Conservation (phyloP, 805 yeast species). For the Ogataea kodamae region DNA sequence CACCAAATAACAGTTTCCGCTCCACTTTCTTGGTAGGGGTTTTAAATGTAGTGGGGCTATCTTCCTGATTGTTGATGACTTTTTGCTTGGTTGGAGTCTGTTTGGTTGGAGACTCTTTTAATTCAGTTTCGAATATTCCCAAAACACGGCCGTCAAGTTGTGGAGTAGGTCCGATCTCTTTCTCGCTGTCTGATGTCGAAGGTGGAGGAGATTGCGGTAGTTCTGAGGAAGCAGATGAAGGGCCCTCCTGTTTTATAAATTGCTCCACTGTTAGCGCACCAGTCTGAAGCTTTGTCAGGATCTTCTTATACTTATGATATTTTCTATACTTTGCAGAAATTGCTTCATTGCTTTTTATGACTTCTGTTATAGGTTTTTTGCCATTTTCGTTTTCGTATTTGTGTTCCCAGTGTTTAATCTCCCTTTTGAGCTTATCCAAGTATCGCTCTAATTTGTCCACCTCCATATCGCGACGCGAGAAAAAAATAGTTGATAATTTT, state of each 20-base stretch:
- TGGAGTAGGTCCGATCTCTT: slow-evolving; percentile 81
- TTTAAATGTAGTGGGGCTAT: slow-evolving; percentile 22
- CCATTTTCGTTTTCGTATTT: slow-evolving; percentile 31
- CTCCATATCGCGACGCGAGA: slow-evolving; percentile 14
- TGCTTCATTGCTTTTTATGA: slow-evolving; percentile 39
- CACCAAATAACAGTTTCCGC: slow-evolving; percentile 20
- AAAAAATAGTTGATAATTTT: slow-evolving; percentile 1
- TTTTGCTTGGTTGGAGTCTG: slow-evolving; percentile 9
- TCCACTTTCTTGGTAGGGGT: slow-evolving; percentile 30
- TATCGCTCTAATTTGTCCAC: slow-evolving; percentile 16
- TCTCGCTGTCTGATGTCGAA: slow-evolving; percentile 14
- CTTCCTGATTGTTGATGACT: background rate
- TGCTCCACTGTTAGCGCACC: slow-evolving; percentile 16
- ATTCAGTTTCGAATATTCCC: slow-evolving; percentile 61
- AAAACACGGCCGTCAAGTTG: slow-evolving; percentile 75
- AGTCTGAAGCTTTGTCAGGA: slow-evolving; percentile 13
- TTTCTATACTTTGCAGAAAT: slow-evolving; percentile 35
- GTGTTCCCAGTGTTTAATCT: slow-evolving; percentile 56
- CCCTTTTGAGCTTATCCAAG: slow-evolving; percentile 33
- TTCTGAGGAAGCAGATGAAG: background rate
- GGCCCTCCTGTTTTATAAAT: slow-evolving; percentile 6
- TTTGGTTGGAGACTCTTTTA: slow-evolving; percentile 21
- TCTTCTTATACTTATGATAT: slow-evolving; percentile 29
- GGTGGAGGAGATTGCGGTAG: slow-evolving; percentile 6
- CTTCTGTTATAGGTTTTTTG: slow-evolving; percentile 42